Percentiles rank a stretch among this genome's conserved stretches.
Conservation (phyloP, 2,329 filamentous ascomycete species). For the Cercospora brassicicola region DNA sequence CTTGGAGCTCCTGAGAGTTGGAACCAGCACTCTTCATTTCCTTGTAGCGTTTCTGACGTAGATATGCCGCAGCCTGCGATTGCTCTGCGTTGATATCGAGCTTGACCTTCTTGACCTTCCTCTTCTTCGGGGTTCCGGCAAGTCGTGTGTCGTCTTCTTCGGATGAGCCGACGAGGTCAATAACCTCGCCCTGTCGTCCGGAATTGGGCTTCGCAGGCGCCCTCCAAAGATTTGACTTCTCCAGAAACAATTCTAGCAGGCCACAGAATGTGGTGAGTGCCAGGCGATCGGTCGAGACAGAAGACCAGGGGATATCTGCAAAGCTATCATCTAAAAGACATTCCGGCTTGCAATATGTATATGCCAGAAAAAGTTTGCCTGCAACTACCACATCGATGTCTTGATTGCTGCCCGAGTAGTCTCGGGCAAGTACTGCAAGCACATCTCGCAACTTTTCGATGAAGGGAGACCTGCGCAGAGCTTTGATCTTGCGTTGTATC, state of each 20-base stretch:
- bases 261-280: conserved; percentile 4
- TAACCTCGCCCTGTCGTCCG: conserved; percentile 4
- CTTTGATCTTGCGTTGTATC: conserved; percentile 15
- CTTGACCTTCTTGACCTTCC: conserved; percentile 23
- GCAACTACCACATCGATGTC: conserved; percentile 9
- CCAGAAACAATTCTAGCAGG: conserved; percentile 17
- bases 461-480: conserved; percentile 9
- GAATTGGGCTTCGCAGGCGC: conserved; percentile 12
- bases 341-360: conserved; percentile 1
- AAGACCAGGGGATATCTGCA: conserved; percentile 6
- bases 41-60: conserved; percentile 24
- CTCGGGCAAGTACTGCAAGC: conserved; percentile 3
- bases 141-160: conserved; percentile 20
- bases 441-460: neutral
- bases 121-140: conserved; percentile 17
- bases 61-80: conserved; percentile 23
- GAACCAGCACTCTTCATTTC: conserved; percentile 25
- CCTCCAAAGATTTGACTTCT: conserved; percentile 22
- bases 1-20: conserved; percentile 26
- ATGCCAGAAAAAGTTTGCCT: conserved; percentile 23
- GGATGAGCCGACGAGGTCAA: conserved; percentile 18
- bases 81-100: conserved; percentile 21
- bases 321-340: conserved; percentile 6
- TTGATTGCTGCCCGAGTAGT: neutral
- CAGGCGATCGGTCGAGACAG: neutral